Evolutionary conservation across 2,329 filamentous ascomycete genomes (phyloP).

Genomic region (Ascochyta rabiei): DNA sequence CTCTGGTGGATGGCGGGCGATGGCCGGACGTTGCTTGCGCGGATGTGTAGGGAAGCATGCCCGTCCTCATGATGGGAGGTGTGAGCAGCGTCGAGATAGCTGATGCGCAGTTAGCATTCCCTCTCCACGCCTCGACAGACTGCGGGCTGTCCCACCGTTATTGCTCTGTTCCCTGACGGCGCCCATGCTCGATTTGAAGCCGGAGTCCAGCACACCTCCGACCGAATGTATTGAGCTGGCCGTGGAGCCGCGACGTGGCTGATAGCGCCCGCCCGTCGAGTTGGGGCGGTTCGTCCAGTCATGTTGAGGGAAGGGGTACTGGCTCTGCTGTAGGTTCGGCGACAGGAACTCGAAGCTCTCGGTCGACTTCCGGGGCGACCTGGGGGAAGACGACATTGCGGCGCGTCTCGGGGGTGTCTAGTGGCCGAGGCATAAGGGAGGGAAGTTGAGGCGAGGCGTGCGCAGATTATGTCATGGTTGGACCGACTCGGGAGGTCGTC

Average conservation of each 20-base stretch:
- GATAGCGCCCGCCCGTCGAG: conserved; percentile 55
- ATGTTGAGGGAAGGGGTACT: conserved; percentile 65
- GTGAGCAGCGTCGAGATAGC: conserved; percentile 92
- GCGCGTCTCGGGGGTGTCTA: conserved; percentile 34
- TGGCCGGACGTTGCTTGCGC: conserved; percentile 73
- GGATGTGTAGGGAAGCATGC: conserved; percentile 78
- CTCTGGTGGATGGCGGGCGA: conserved; percentile 80
- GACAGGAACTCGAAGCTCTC: conserved; percentile 58
- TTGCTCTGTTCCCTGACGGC: conserved; percentile 76
- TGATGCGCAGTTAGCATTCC: conserved; percentile 51
- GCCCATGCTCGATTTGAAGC: conserved; percentile 62
- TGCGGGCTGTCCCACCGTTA: conserved; percentile 62
- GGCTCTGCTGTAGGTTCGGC: conserved; percentile 47
- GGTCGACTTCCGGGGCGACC: conserved; percentile 52
- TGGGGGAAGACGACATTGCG: conserved; percentile 48
- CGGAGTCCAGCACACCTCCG: conserved; percentile 79
- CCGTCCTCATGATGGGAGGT: conserved; percentile 86
- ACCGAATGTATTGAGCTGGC: conserved; percentile 89
- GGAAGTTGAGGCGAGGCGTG: not conserved
- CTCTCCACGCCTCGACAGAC: not conserved
- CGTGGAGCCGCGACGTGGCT: conserved; percentile 75
- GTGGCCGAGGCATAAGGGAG: conserved; percentile 45
- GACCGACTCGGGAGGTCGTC: not conserved
- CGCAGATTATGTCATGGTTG: conserved; percentile 7
- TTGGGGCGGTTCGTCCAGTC: conserved; percentile 57